Evolutionary conservation across 78 protist genomes (phyloP), one percentile per base, ranked within the genome.

Genomic region (Polysphondylium violaceum): DNA sequence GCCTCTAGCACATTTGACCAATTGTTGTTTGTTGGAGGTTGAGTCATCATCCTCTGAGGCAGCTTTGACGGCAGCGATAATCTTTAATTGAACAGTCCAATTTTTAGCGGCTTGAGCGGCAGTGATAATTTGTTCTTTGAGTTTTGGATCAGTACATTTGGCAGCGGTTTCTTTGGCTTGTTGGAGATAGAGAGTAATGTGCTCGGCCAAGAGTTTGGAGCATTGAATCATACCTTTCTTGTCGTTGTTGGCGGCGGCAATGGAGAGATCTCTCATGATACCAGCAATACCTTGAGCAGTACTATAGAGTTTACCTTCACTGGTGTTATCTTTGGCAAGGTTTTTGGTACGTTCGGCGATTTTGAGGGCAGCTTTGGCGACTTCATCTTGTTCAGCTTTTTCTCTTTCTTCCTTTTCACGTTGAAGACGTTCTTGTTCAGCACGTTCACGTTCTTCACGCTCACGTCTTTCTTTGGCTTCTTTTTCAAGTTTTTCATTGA

Each of bases 1-100:
- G 31, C 94, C 94, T 38, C 63, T 69, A 7, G 94, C 87, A 69
- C 87, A 69, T 47, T 76, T 74, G 19, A 76, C 86, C 43, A 88
- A 43, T 69, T 83, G 94, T 59, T 64, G 87, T 72, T 88, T 88
- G 64, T 78, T 88, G 33, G 94, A 35, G 8, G 51, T 29, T 31
- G 83, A 21, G 41, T 88, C 94, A 17, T 78, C 94, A 41, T 74
- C 85, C 5, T 88, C 85, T 17, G 55, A 33, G n/a, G 86, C 94
- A 33, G 87, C 79, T 55, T 88, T 88, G 14, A 88, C 94, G 1
- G 94, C 94, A 0, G 94, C 94, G 14, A 88, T 88, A 50, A 88
- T 88, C 73, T 88, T 88, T 41, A 88, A 61, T 63, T 88, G 94
- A 6, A 88, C 94, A 19, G 94, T 78, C 31, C 27, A 88, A 64